Conservation (phyloP, 257 asterid species). For the Galeopsis tetrahit region DNA sequence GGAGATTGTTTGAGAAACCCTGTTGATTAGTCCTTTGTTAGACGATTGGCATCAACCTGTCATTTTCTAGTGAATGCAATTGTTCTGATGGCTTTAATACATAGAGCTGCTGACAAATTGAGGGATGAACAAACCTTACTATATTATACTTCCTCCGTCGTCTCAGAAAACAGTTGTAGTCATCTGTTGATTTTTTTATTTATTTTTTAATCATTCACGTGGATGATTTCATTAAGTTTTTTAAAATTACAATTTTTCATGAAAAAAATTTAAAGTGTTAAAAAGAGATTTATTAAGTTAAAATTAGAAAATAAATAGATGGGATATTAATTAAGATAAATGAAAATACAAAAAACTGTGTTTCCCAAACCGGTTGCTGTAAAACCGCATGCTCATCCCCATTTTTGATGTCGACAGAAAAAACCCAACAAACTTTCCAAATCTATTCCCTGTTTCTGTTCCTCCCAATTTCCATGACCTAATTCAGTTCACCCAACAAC, state of each 20-base stretch:
- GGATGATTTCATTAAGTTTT: neutral
- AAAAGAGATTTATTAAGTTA: neutral
- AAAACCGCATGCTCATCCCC: neutral
- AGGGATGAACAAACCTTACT: too few relatives aligned
- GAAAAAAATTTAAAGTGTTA: neutral
- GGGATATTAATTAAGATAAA: neutral
- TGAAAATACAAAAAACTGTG: neutral
- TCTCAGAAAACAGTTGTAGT: too few relatives aligned
- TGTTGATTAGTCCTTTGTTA: too few relatives aligned
- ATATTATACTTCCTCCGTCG: too few relatives aligned
- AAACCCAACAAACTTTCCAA: neutral
- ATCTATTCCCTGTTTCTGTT: neutral
- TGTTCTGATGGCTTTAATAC: too few relatives aligned
- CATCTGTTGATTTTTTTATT: too few relatives aligned
- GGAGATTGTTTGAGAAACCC: too few relatives aligned
- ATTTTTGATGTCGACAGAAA: neutral
- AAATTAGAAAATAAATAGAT: neutral
- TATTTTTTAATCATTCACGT: too few relatives aligned
- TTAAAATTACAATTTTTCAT: too few relatives aligned
- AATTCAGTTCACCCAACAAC: neutral
- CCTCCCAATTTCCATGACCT: neutral
- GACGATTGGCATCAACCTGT: too few relatives aligned
- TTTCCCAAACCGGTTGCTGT: neutral
- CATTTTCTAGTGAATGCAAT: too few relatives aligned
- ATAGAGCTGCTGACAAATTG: too few relatives aligned